Evolutionary conservation across 2,329 filamentous ascomycete genomes (phyloP), one percentile per base, ranked within the genome.

Genomic region (Fusarium zealandicum): DNA sequence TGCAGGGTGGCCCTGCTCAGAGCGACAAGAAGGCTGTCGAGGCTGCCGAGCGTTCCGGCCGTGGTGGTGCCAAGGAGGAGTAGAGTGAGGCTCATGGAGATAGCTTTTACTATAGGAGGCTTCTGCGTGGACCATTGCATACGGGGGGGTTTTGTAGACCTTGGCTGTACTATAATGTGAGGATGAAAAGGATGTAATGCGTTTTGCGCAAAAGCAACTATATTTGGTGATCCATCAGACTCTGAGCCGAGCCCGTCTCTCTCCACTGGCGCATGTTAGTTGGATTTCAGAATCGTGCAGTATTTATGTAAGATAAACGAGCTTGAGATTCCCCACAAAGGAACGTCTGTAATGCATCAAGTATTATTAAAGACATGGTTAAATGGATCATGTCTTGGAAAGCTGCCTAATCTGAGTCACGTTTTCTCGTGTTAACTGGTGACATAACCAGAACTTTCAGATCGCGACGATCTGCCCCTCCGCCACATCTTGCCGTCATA

Each of bases 1-100:
- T 93, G 75, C 84, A 88, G 76, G 84, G 84, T 63, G 84, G 84
- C 25, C 83, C 89, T 66, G 85, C 90, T 65, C 92, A 96, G 83
- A 96, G 90, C 73, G 95, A 99, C 76, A 92, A 93, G 84, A 92
- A 93, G 79, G 87, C 90, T 51, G 84, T 96, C 40, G 90, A 92
- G 79, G 83, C 85, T 43, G 88, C 87, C 47, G 90, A 93, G 82
- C 90, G 89, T 73, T 82, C 88, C 49, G 88, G 88, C 59, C 82
- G 85, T 58, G 87, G 87, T 52, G 87, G 87, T 69, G 85, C 79
- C 69, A 90, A 90, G 84, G 87, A 90, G 75, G 87, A 90, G 78
- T 90, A 86, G 72, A 70, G 8, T 27, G 13, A 31, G 42, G 28
- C 27, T 30, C 35, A 36, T 33, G 33, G 56, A 32, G 43, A 61